A percentile compares a stretch with the other conserved stretches of the same genome.
These are phyloP conservation scores for Nosema muscidifuracis DNA, from an alignment of 371 early-diverging fungal species.

Conservation along the genomic window DNA sequence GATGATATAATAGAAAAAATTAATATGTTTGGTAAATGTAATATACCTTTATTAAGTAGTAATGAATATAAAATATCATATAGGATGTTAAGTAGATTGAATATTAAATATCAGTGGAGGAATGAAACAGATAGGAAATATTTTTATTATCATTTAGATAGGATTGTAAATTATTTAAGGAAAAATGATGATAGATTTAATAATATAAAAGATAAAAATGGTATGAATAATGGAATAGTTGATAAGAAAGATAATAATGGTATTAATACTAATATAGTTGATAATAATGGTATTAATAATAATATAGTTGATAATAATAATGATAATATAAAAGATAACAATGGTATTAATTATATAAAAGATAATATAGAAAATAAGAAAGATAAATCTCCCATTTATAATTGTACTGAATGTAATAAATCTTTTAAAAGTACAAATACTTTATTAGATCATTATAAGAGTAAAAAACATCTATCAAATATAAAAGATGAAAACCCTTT, in stretches of 20 bases:
- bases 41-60: not conserved
- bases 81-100: not conserved
- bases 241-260: not conserved
- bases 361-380: too few species aligned
- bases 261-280: not conserved
- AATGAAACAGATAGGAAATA: not conserved
- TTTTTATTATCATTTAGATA: not conserved
- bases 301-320: too few species aligned
- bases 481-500: too few species aligned
- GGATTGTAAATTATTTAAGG: not conserved
- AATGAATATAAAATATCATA: not conserved
- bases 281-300: too few species aligned
- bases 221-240: not conserved
- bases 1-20: slow-evolving; percentile 6
- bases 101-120: not conserved
- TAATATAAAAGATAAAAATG: not conserved
- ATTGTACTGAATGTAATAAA: slow-evolving; percentile 12
- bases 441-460: slow-evolving; percentile 11
- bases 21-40: not conserved
- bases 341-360: too few species aligned
- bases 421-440: slow-evolving; percentile 5
- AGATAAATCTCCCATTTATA: not conserved
- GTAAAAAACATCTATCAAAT: slow-evolving; percentile 19
- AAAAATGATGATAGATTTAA: not conserved
- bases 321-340: too few species aligned